Evolutionary conservation across 495 filamentous ascomycete genomes (phyloP).

Genomic region (Aspergillus sparsus): DNA sequence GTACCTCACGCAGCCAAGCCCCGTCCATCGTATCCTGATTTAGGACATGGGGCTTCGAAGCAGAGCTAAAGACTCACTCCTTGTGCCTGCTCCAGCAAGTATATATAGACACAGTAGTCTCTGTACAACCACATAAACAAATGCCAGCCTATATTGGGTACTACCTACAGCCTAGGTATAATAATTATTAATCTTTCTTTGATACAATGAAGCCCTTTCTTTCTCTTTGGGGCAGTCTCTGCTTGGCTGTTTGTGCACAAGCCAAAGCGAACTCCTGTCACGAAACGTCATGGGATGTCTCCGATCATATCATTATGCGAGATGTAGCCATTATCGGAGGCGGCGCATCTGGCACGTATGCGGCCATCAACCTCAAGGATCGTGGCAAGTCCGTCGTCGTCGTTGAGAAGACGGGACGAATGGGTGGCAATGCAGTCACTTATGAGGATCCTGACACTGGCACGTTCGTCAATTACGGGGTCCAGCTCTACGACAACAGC

Average conservation of each 20-base stretch:
- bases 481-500: slow-evolving; percentile 39
- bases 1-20: no score
- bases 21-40: no score
- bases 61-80: no score
- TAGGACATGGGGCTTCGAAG: no score
- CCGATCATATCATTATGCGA: slow-evolving; percentile 26
- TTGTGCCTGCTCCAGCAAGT: no score
- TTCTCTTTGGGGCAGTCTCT: background rate
- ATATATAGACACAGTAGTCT: no score
- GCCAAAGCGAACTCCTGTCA: background rate
- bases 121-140: no score
- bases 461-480: slow-evolving; percentile 44
- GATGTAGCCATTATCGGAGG: slow-evolving; percentile 52
- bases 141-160: no score
- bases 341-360: slow-evolving; percentile 49
- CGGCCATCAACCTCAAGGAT: slow-evolving; percentile 45
- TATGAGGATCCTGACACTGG: slow-evolving; percentile 39
- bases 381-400: slow-evolving; percentile 40
- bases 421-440: slow-evolving; percentile 48
- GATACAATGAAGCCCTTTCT: background rate
- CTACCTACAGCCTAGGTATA: no score
- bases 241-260: background rate
- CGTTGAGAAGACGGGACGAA: slow-evolving; percentile 40
- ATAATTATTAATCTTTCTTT: background rate
- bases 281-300: background rate